These are phyloP conservation scores for Apiospora pterosperma DNA, from an alignment of 2,329 filamentous ascomycete genomes.

Conservation along the genomic window DNA sequence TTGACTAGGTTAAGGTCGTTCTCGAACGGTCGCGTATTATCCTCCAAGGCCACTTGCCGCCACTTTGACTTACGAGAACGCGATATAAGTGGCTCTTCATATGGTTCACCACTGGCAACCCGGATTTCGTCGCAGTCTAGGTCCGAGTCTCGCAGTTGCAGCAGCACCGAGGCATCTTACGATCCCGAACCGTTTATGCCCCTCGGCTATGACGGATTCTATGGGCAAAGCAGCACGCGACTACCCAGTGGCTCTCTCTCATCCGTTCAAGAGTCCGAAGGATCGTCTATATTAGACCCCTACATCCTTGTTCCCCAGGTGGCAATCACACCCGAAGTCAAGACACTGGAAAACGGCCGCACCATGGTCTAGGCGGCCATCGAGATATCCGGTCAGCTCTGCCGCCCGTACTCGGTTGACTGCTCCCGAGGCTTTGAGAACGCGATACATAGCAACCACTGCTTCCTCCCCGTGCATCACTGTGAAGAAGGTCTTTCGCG, in stretches of 20 bases:
- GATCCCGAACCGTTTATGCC: conserved; percentile 11
- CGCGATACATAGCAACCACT: conserved; percentile 5
- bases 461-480: conserved; percentile 17
- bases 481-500: conserved; percentile 19
- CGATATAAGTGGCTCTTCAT: conserved; percentile 14
- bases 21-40: conserved; percentile 18
- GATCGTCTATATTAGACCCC: conserved; percentile 14
- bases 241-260: conserved; percentile 18
- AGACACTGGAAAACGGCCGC: conserved; percentile 28
- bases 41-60: conserved; percentile 18
- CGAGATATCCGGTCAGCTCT: conserved; percentile 41
- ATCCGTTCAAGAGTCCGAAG: conserved; percentile 25
- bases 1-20: conserved; percentile 20
- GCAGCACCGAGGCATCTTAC: conserved; percentile 14
- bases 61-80: conserved; percentile 11
- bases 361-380: conserved; percentile 46
- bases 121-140: conserved; percentile 4
- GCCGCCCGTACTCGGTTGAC: conserved; percentile 16
- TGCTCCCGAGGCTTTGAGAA: conserved; percentile 1
- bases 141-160: neutral
- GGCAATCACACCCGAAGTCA: conserved; percentile 39
- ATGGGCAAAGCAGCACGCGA: conserved; percentile 4
- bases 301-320: conserved; percentile 40
- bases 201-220: conserved; percentile 9
- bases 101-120: conserved; percentile 11